These are phyloP conservation scores for Nannochloris sp. DNA, from an alignment of 139 green algal species.

Conservation along the genomic window DNA sequence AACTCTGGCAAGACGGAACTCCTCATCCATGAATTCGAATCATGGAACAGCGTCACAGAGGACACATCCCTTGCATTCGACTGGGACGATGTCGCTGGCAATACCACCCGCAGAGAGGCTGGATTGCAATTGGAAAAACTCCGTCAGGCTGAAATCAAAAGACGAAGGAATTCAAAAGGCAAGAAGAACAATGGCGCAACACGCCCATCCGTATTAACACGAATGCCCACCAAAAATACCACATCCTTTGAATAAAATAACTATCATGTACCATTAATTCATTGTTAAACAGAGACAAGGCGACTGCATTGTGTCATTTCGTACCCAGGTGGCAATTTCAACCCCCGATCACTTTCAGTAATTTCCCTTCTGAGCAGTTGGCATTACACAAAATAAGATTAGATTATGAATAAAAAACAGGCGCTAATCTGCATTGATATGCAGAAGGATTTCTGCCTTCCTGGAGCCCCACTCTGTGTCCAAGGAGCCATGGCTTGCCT, in stretches of 20 bases:
- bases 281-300: no score
- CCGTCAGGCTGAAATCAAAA: constrained; percentile 33
- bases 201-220: background rate
- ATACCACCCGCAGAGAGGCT: constrained; percentile 47
- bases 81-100: constrained; percentile 60
- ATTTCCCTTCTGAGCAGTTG: no score
- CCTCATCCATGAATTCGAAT: constrained; percentile 58
- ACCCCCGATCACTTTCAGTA: no score
- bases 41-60: constrained; percentile 49
- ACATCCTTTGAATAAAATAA: constrained; percentile 17
- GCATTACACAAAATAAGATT: no score
- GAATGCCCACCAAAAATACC: constrained; percentile 28
- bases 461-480: background rate
- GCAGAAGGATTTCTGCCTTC: constrained; percentile 4
- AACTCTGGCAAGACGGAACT: constrained; percentile 44
- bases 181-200: background rate
- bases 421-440: constrained; percentile 1
- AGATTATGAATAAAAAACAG: background rate
- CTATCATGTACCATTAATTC: no score
- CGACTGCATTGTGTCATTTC: no score
- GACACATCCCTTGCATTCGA: constrained; percentile 54
- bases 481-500: constrained; percentile 6
- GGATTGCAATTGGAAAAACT: constrained; percentile 55
- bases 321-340: background rate
- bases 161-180: constrained; percentile 6